Conservation (phyloP, 768 basidiomycete genomes). For the Suillus cothurnatus region DNA sequence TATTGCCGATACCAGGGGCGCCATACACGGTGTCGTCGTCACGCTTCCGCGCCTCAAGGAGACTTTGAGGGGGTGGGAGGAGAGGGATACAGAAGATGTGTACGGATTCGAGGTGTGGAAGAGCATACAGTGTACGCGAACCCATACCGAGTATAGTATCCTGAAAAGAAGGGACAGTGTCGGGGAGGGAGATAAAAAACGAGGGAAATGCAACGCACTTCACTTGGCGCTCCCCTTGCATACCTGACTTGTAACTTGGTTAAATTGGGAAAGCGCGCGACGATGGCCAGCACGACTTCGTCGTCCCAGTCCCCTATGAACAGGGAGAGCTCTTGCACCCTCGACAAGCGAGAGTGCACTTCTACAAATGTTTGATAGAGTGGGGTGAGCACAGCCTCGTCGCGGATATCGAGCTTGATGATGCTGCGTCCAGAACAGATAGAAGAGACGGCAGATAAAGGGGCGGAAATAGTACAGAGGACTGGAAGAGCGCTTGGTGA, state of each 20-base stretch:
- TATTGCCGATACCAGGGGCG: slow-evolving; percentile 7
- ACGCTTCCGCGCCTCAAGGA: slow-evolving; percentile 4
- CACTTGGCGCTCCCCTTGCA: slow-evolving; percentile 38
- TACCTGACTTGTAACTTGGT: slow-evolving; percentile 43
- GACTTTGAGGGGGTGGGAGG: neutral
- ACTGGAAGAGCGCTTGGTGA: slow-evolving; percentile 22
- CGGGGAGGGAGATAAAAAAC: neutral
- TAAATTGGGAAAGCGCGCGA: slow-evolving; percentile 38
- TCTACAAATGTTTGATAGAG: slow-evolving; percentile 25
- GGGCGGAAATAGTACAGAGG: slow-evolving; percentile 24
- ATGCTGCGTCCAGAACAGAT: slow-evolving; percentile 21
- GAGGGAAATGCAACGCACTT: slow-evolving; percentile 34
- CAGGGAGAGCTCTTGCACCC: slow-evolving; percentile 34
- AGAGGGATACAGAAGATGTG: slow-evolving; percentile 35
- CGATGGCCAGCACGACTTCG: slow-evolving; percentile 46
- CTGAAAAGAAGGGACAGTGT: slow-evolving; percentile 18
- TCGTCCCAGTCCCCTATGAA: slow-evolving; percentile 47
- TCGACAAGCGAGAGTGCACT: slow-evolving; percentile 4
- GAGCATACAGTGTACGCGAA: slow-evolving; percentile 41
- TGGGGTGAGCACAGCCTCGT: slow-evolving; percentile 21
- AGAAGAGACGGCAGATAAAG: slow-evolving; percentile 30
- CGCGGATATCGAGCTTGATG: slow-evolving; percentile 28
- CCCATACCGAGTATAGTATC: slow-evolving; percentile 46
- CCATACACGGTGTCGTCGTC: slow-evolving; percentile 5
- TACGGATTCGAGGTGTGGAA: slow-evolving; percentile 41